phyloP scores from a whole-genome alignment of 257 asterid species.

The Verbena officinalis region DNA sequence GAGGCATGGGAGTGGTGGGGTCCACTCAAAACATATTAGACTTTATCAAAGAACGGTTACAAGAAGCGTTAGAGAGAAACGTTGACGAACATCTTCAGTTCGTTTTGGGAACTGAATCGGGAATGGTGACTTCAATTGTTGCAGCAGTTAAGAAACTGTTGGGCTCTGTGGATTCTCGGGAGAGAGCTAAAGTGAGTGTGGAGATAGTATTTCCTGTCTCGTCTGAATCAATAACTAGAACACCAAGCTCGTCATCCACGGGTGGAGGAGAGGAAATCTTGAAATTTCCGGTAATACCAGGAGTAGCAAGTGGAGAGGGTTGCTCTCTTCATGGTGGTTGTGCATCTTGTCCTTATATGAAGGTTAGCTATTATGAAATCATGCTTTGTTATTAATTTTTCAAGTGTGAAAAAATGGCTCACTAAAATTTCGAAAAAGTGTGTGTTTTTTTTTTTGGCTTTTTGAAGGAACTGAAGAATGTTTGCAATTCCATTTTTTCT shows the following conservation, averaged over 20 bases:
- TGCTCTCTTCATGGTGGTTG: constrained; percentile 99
- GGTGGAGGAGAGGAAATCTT: constrained; percentile 43
- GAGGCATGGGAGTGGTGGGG: constrained; percentile 98
- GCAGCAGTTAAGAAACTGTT: constrained; percentile 67
- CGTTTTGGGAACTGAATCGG: constrained; percentile 94
- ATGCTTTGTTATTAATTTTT: neutral
- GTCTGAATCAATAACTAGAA: constrained; percentile 74
- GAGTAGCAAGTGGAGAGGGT: constrained; percentile 94
- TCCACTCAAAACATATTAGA: constrained; percentile 90
- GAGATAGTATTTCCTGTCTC: constrained; percentile 97
- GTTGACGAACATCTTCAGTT: constrained; percentile 93
- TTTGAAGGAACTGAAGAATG: no score
- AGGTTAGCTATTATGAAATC: constrained; percentile 51
- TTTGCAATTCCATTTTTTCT: no score
- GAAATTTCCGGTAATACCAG: constrained; percentile 68
- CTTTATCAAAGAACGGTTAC: constrained; percentile 73
- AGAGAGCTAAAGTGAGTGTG: constrained; percentile 60
- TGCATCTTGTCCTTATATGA: constrained; percentile 99
- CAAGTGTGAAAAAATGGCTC: no score
- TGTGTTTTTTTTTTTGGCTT: no score
- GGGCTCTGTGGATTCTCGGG: constrained; percentile 42
- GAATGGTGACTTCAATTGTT: constrained; percentile 95
- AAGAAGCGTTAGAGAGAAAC: constrained; percentile 76
- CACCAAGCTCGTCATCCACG: constrained; percentile 41
- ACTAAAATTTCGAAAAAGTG: no score